Percentiles rank a stretch among this genome's conserved stretches.
These are phyloP conservation scores for Fimicolochytrium jonesii DNA, from an alignment of 192 early-diverging fungal genomes.

Conservation along the genomic window DNA sequence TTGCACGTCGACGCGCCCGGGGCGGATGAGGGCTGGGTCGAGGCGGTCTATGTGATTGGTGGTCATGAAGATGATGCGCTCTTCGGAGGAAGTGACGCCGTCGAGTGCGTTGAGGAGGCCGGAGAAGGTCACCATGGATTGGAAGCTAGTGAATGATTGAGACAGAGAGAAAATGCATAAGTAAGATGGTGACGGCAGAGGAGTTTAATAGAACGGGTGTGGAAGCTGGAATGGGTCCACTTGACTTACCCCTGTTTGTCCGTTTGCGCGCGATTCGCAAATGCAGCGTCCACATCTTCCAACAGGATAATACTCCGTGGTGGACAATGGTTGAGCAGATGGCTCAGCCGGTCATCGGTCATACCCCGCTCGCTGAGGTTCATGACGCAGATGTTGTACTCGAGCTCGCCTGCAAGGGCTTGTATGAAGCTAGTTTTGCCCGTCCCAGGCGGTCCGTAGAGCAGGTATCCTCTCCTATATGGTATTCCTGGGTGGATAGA, in stretches of 20 bases:
- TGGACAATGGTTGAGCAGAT: constrained; percentile 45
- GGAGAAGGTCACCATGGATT: constrained; percentile 48
- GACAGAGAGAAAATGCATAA: not conserved
- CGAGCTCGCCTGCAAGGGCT: constrained; percentile 70
- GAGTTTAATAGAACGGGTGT: not conserved
- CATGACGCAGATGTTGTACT: constrained; percentile 73
- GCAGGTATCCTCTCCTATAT: constrained; percentile 62
- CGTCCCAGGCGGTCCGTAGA: constrained; percentile 70
- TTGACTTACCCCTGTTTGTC: constrained; percentile 60
- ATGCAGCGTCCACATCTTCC: constrained; percentile 77
- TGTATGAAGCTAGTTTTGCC: constrained; percentile 70
- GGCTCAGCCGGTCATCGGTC: constrained; percentile 60
- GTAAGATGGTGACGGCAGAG: no score
- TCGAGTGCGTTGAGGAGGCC: constrained; percentile 77
- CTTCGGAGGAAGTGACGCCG: constrained; percentile 69
- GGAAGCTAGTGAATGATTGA: constrained; percentile 23
- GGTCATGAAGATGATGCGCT: constrained; percentile 76
- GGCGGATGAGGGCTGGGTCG: constrained; percentile 68
- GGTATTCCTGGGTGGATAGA: constrained; percentile 59
- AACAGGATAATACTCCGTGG: constrained; percentile 61
- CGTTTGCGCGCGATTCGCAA: constrained; percentile 56
- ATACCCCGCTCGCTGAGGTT: constrained; percentile 64
- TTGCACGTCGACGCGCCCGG: constrained; percentile 66
- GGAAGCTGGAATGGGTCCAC: not conserved
- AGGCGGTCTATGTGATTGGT: constrained; percentile 69